Evolutionary conservation across 169 alveolate genomes (phyloP).

Genomic region (Cryptosporidium bovis): DNA sequence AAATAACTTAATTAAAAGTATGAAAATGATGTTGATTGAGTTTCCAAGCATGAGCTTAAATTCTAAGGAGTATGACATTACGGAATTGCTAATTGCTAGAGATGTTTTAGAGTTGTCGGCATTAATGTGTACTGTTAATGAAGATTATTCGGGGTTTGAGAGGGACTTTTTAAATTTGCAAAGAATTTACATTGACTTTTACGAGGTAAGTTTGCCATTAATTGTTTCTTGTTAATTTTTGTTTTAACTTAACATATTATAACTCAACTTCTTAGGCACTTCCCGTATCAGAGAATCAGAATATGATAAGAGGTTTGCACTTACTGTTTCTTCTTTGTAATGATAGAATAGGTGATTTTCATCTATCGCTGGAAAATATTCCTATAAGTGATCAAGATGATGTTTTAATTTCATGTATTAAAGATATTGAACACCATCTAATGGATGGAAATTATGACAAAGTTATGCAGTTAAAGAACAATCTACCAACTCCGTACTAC

Average conservation of each 20-base stretch:
- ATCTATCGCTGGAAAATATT: constrained; percentile 68
- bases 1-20: constrained; percentile 8
- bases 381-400: constrained; percentile 58
- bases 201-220: constrained; percentile 6
- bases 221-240: background rate
- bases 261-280: constrained; percentile 4
- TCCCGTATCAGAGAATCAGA: constrained; percentile 41
- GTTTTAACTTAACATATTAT: background rate
- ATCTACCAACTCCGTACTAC: constrained; percentile 42
- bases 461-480: constrained; percentile 32
- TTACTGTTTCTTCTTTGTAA: constrained; percentile 72
- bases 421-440: constrained; percentile 67
- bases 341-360: constrained; percentile 76
- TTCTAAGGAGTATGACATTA: constrained; percentile 52
- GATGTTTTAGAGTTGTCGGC: constrained; percentile 47
- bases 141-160: constrained; percentile 52
- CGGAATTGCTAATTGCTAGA: constrained; percentile 54
- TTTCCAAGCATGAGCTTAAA: constrained; percentile 27
- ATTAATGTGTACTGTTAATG: constrained; percentile 3
- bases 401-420: constrained; percentile 54
- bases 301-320: constrained; percentile 68
- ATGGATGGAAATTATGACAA: constrained; percentile 77
- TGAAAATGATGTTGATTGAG: constrained; percentile 35
- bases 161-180: constrained; percentile 41
- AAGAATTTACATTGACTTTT: constrained; percentile 27